These are phyloP conservation scores for Phytophthora macrochlamydospora DNA, from an alignment of 352 stramenopile genomes.

Conservation along the genomic window DNA sequence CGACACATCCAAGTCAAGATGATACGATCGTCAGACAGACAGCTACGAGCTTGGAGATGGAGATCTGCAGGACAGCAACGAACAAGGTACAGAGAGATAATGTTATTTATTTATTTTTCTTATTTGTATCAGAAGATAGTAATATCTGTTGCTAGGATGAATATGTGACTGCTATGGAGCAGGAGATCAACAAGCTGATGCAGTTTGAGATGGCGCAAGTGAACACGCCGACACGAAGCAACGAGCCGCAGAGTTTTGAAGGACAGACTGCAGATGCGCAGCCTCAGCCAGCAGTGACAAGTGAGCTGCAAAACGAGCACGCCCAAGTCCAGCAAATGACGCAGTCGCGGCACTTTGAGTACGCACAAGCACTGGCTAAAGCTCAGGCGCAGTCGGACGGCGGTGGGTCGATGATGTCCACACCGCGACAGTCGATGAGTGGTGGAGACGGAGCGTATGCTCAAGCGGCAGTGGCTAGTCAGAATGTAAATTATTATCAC, in stretches of 20 bases:
- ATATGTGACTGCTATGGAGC: constrained; percentile 59
- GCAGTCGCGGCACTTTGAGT: constrained; percentile 34
- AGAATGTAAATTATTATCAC: constrained; percentile 19
- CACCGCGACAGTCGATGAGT: constrained; percentile 19
- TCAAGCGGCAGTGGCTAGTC: constrained; percentile 42
- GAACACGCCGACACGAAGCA: constrained; percentile 15
- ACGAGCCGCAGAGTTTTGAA: constrained; percentile 22
- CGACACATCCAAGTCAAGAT: constrained; percentile 61
- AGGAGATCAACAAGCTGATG: constrained; percentile 71
- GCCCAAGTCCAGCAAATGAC: constrained; percentile 26
- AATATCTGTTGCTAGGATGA: constrained; percentile 40
- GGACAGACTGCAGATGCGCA: constrained; percentile 12
- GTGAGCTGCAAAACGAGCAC: constrained; percentile 23
- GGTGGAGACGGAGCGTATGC: constrained; percentile 42
- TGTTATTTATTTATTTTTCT: constrained; percentile 3
- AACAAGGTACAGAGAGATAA: constrained; percentile 36
- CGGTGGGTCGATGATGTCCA: constrained; percentile 18
- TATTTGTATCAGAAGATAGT: constrained; percentile 9
- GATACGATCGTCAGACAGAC: constrained; percentile 53
- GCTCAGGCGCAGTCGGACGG: constrained; percentile 20
- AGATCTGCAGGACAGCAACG: constrained; percentile 51
- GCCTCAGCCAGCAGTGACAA: constrained; percentile 5
- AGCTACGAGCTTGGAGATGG: constrained; percentile 76
- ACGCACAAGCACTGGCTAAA: constrained; percentile 40
- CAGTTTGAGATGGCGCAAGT: constrained; percentile 45